Percentiles rank a stretch among this genome's conserved stretches.
Conservation (phyloP, 768 basidiomycete species). For the Fistulinella prunicolor region DNA sequence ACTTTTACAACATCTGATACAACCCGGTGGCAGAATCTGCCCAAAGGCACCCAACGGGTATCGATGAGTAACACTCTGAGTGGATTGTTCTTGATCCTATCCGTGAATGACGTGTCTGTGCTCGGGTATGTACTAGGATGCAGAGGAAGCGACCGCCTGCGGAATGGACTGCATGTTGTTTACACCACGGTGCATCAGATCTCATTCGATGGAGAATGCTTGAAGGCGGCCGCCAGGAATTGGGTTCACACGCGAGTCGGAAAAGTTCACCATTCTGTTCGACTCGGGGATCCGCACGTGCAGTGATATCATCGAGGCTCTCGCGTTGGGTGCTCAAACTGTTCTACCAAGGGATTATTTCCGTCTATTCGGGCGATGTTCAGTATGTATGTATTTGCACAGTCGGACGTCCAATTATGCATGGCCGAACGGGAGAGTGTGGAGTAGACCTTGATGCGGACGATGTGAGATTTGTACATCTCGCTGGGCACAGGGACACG, state of each 20-base stretch:
- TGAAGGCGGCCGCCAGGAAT: conserved; percentile 71
- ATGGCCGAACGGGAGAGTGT: conserved; percentile 75
- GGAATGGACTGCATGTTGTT: conserved; percentile 47
- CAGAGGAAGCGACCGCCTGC: conserved; percentile 44
- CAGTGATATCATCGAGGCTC: conserved; percentile 78
- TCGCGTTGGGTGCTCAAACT: conserved; percentile 83
- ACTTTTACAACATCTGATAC: no score
- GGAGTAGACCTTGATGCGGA: conserved; percentile 66
- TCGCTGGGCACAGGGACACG: no score
- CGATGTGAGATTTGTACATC: conserved; percentile 65
- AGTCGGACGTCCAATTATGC: conserved; percentile 75
- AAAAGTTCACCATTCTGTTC: conserved; percentile 66
- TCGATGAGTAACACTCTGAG: conserved; percentile 40
- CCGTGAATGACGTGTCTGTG: neutral
- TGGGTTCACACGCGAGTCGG: conserved; percentile 65
- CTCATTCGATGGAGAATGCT: neutral
- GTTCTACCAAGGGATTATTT: conserved; percentile 39
- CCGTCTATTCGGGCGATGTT: neutral
- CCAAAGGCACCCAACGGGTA: conserved; percentile 74
- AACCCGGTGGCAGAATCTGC: no score
- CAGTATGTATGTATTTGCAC: neutral
- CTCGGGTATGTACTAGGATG: conserved; percentile 40
- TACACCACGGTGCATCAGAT: conserved; percentile 35
- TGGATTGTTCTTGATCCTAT: neutral
- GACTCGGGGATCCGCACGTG: conserved; percentile 78